Conservation (phyloP, 805 yeast species). For the Jamesozyma rosinii region DNA sequence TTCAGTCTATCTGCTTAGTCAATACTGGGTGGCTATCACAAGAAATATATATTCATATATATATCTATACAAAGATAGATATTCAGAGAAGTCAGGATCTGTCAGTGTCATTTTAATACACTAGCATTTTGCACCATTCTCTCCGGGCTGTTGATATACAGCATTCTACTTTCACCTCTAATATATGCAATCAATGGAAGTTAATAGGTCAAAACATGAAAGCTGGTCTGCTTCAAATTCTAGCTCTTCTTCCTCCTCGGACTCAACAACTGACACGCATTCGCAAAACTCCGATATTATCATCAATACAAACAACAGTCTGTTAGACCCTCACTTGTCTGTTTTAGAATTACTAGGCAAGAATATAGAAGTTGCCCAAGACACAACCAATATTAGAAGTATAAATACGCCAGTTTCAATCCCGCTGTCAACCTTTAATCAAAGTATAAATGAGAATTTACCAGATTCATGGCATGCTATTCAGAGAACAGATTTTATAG, state of each 20-base stretch:
- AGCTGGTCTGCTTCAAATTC: neutral
- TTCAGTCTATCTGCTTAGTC: no score
- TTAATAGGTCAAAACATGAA: neutral
- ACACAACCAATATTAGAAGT: neutral
- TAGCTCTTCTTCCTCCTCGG: neutral
- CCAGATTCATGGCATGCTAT: constrained; percentile 29
- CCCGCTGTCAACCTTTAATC: neutral
- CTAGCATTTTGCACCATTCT: no score
- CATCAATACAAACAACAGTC: neutral
- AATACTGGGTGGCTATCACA: no score
- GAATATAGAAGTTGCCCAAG: neutral
- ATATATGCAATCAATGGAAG: neutral
- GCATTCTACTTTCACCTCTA: no score
- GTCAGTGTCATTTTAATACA: no score
- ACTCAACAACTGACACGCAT: neutral
- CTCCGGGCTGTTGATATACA: no score
- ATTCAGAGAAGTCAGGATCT: no score
- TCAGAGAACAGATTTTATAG: constrained; percentile 7
- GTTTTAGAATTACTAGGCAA: constrained; percentile 21
- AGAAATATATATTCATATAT: no score
- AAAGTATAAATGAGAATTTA: constrained; percentile 6
- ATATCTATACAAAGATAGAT: no score
- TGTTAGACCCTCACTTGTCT: constrained; percentile 25
- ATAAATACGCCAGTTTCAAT: neutral
- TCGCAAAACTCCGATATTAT: neutral